These are phyloP conservation scores for Suhomyces maxii DNA, from an alignment of 1,139 yeast genomes.

Conservation along the genomic window DNA sequence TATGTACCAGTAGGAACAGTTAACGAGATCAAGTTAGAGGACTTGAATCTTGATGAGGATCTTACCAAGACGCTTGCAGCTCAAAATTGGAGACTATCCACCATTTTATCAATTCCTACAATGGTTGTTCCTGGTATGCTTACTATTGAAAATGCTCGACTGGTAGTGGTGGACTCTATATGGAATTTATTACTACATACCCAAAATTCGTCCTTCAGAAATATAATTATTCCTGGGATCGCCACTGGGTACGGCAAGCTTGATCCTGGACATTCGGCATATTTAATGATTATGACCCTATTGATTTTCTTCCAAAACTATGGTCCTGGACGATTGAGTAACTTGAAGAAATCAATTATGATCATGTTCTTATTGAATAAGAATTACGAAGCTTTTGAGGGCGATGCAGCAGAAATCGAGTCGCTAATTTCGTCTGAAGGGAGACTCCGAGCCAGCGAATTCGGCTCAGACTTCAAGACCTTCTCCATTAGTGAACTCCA, in stretches of 20 bases:
- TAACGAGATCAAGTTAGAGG: slow-evolving; percentile 14
- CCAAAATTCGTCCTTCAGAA: slow-evolving; percentile 4
- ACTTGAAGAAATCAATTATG: slow-evolving; percentile 18
- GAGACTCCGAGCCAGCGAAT: not conserved
- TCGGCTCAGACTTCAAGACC: not conserved
- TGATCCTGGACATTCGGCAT: slow-evolving; percentile 18
- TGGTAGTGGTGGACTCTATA: slow-evolving; percentile 17
- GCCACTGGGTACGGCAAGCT: slow-evolving; percentile 31
- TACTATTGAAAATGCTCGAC: not conserved
- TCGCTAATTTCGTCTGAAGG: not conserved
- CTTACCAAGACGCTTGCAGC: slow-evolving; percentile 2
- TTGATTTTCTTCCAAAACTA: slow-evolving; percentile 15
- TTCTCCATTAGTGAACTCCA: too few relatives aligned
- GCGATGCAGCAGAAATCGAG: slow-evolving; percentile 2
- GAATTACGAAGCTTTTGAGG: slow-evolving; percentile 18
- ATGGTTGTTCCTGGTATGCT: slow-evolving; percentile 18
- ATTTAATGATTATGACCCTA: slow-evolving; percentile 23
- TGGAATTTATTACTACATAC: slow-evolving; percentile 23
- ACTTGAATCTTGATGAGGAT: slow-evolving; percentile 13
- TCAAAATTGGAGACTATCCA: slow-evolving; percentile 4
- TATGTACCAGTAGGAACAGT: slow-evolving; percentile 20
- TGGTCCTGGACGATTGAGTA: slow-evolving; percentile 2
- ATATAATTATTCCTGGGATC: slow-evolving; percentile 28
- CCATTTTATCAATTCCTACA: slow-evolving; percentile 12
- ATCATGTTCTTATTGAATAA: slow-evolving; percentile 22